phyloP scores from a whole-genome alignment of 192 early-diverging fungal genomes.

The Chytriomyces sp. region DNA sequence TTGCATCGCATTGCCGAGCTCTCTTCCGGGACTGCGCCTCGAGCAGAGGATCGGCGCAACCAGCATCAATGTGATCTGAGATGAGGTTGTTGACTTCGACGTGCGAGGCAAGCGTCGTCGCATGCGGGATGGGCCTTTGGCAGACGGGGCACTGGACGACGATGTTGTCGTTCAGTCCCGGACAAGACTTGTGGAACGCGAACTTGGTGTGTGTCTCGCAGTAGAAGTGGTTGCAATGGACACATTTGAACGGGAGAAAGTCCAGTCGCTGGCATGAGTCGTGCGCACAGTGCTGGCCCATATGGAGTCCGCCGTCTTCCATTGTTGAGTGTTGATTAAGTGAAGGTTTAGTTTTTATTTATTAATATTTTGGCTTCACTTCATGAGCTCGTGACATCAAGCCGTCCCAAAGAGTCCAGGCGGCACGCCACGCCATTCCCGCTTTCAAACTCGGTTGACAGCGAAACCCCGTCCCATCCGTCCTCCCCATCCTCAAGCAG shows the following conservation, averaged over 20 bases:
- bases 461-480: not conserved
- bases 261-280: slow-evolving; percentile 33
- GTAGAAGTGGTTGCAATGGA: slow-evolving; percentile 23
- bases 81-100: slow-evolving; percentile 25
- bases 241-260: slow-evolving; percentile 41
- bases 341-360: not conserved
- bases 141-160: slow-evolving; percentile 31
- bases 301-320: slow-evolving; percentile 9
- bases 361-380: not conserved
- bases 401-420: slow-evolving; percentile 1
- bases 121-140: slow-evolving; percentile 6
- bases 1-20: slow-evolving; percentile 10
- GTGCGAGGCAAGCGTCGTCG: not conserved
- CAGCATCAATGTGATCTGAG: slow-evolving; percentile 12
- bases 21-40: slow-evolving; percentile 10
- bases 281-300: slow-evolving; percentile 5
- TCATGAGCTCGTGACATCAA: slow-evolving; percentile 1
- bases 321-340: not conserved
- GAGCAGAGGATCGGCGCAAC: slow-evolving; percentile 2
- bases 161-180: slow-evolving; percentile 10
- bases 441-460: not conserved
- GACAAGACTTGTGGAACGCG: slow-evolving; percentile 14
- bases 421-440: slow-evolving; percentile 1
- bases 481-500: not conserved
- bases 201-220: slow-evolving; percentile 34